These are phyloP conservation scores for Helotiales sp. DNA, from an alignment of 2,329 filamentous ascomycete species.

Conservation along the genomic window DNA sequence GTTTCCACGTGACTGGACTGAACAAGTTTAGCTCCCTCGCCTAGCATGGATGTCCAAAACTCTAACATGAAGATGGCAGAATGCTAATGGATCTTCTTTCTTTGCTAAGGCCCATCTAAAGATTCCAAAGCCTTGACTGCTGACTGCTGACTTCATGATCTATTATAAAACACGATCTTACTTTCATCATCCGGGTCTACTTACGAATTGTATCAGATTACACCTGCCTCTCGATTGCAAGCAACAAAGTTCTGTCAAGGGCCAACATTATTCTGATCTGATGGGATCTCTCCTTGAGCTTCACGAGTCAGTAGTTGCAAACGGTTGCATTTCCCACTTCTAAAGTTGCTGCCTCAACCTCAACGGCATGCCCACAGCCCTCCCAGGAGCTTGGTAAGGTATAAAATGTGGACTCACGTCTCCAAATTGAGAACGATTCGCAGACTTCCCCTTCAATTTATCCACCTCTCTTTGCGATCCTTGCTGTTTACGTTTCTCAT, in stretches of 20 bases:
- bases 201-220: not conserved
- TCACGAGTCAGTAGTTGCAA: not conserved
- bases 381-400: not conserved
- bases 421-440: not conserved
- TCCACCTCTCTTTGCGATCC: not conserved
- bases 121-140: no score
- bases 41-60: not conserved
- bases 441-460: not conserved
- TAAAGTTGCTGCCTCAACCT: not conserved
- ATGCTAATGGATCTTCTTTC: not conserved
- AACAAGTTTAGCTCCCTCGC: not conserved
- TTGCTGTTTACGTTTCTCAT: not conserved
- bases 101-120: no score
- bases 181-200: no score
- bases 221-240: not conserved
- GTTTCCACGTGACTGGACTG: not conserved
- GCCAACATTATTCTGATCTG: no score
- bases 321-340: no score
- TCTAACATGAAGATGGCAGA: not conserved
- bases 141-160: no score
- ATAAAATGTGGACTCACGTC: not conserved
- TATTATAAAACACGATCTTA: no score
- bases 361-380: not conserved
- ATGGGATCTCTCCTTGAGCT: not conserved
- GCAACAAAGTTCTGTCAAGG: not conserved